Conservation (phyloP, 1,284 basidiomycete genomes). For the Mycena sp. region DNA sequence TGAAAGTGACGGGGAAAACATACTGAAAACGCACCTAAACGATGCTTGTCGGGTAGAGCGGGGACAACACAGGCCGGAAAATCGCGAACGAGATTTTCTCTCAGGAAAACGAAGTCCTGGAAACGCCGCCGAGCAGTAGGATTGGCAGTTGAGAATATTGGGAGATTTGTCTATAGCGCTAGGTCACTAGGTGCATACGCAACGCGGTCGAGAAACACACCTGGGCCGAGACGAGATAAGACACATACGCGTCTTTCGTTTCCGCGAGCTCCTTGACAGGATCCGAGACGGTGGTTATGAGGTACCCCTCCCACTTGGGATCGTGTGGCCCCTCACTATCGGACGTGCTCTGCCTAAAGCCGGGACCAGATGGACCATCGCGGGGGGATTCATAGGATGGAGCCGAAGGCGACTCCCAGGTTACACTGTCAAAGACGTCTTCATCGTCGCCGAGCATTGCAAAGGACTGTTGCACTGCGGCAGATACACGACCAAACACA, state of each 20-base stretch:
- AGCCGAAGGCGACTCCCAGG: conserved; percentile 80
- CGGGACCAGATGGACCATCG: conserved; percentile 63
- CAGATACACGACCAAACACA: conserved; percentile 37
- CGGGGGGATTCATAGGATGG: conserved; percentile 59
- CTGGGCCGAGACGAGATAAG: conserved; percentile 91
- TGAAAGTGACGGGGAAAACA: background rate
- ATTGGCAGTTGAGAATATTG: conserved; percentile 79
- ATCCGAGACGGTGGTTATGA: conserved; percentile 88
- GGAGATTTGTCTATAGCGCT: conserved; percentile 75
- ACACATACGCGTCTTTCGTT: conserved; percentile 96
- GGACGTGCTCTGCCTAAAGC: conserved; percentile 82
- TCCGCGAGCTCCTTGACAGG: conserved; percentile 96
- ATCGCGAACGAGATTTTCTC: conserved; percentile 88
- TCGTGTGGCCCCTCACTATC: conserved; percentile 74
- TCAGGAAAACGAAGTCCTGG: conserved; percentile 96
- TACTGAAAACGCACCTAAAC: conserved; percentile 73
- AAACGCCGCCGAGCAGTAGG: conserved; percentile 88
- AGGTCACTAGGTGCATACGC: conserved; percentile 11
- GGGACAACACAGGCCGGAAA: conserved; percentile 98
- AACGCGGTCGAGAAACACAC: conserved; percentile 52
- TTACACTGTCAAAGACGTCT: conserved; percentile 87
- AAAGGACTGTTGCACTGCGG: background rate
- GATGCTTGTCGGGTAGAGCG: conserved; percentile 95
- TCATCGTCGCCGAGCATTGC: conserved; percentile 82
- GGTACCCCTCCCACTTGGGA: conserved; percentile 91